Evolutionary conservation across 148 eudicot species (phyloP).

Genomic region (Rhododendron ovatum): DNA sequence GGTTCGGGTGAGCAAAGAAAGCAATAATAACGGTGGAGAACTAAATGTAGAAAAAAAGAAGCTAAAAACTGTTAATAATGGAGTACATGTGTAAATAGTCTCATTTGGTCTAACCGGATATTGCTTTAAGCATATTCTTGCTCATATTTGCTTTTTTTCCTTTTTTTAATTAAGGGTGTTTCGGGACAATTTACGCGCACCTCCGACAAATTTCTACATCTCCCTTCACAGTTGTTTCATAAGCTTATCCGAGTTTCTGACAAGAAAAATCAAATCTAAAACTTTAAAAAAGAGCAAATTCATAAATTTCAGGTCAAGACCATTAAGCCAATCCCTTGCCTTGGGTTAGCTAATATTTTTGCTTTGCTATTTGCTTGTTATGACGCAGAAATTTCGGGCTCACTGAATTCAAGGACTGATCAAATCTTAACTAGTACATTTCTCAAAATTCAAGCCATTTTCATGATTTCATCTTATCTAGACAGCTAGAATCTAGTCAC

Average conservation of each 20-base stretch:
- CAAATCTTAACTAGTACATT: neutral
- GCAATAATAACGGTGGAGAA: neutral
- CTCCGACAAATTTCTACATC: too few species aligned
- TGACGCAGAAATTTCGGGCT: neutral
- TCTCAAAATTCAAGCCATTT: neutral
- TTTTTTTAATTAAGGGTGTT: too few species aligned
- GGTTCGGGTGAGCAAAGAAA: neutral
- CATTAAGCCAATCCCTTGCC: too few species aligned
- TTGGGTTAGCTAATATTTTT: neutral
- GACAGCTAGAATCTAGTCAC: neutral
- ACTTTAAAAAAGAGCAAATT: too few species aligned
- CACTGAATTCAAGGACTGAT: neutral
- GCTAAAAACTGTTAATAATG: neutral
- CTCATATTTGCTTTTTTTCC: neutral
- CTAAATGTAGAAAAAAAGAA: neutral
- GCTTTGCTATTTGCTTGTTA: neutral
- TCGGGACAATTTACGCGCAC: too few species aligned
- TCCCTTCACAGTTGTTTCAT: too few species aligned
- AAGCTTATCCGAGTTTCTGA: neutral
- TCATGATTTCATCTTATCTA: neutral
- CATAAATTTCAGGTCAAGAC: too few species aligned
- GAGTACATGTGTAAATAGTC: neutral
- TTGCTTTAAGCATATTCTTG: neutral
- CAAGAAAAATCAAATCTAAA: too few species aligned
- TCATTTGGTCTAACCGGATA: neutral